Conservation (phyloP, 1,284 basidiomycete species). For the Cutaneotrichosporon mucoides region DNA sequence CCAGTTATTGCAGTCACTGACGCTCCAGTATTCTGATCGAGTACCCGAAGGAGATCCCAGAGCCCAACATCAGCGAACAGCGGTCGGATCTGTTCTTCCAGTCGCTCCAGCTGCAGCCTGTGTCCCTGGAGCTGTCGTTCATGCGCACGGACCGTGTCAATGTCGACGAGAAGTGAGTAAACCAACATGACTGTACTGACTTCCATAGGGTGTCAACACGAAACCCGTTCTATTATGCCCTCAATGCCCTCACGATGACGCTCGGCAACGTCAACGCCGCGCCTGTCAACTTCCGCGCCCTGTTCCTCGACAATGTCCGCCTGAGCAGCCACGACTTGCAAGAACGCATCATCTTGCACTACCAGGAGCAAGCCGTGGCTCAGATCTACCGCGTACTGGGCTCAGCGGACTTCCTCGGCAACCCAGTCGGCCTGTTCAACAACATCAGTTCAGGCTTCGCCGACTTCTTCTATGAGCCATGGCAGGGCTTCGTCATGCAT, state of each 20-base stretch:
- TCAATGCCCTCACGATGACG: slow-evolving; percentile 95
- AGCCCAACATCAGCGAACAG: slow-evolving; percentile 60
- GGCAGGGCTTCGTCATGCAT: slow-evolving; percentile 95
- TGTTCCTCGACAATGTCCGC: slow-evolving; percentile 93
- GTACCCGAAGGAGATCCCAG: slow-evolving; percentile 69
- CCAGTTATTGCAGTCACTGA: slow-evolving; percentile 7
- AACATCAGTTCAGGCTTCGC: slow-evolving; percentile 98
- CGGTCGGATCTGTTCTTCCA: slow-evolving; percentile 88
- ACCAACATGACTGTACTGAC: not conserved
- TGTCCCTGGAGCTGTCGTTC: slow-evolving; percentile 89
- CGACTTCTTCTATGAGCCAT: slow-evolving; percentile 99
- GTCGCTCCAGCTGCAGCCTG: slow-evolving; percentile 92
- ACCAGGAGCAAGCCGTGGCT: slow-evolving; percentile 86
- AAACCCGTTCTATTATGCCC: slow-evolving; percentile 87
- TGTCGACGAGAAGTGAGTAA: slow-evolving; percentile 78
- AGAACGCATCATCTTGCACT: slow-evolving; percentile 83
- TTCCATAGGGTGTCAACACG: slow-evolving; percentile 59
- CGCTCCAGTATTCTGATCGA: slow-evolving; percentile 66
- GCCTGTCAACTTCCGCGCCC: slow-evolving; percentile 89
- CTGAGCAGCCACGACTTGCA: slow-evolving; percentile 79
- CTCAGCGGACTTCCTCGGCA: slow-evolving; percentile 81
- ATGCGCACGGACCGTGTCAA: slow-evolving; percentile 94
- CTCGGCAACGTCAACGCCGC: slow-evolving; percentile 97
- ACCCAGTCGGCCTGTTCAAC: slow-evolving; percentile 92
- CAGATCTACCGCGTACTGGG: slow-evolving; percentile 96